Evolutionary conservation across 2,329 filamentous ascomycete species (phyloP).

Genomic region (Fusarium illudens): DNA sequence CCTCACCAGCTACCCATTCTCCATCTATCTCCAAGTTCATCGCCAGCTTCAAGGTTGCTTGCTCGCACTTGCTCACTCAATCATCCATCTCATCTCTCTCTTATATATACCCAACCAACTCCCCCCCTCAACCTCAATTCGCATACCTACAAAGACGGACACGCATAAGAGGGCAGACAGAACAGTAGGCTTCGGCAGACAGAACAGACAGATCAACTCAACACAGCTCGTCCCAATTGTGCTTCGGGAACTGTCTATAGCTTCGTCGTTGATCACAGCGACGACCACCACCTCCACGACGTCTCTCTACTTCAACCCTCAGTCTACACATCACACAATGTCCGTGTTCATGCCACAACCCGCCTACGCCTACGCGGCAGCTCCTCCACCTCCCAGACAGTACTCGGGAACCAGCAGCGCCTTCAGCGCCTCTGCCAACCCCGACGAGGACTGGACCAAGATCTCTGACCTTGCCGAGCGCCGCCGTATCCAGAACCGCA

Average conservation of each 20-base stretch:
- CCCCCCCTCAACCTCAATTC: conserved; percentile 9
- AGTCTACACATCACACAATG: conserved; percentile 40
- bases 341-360: conserved; percentile 50
- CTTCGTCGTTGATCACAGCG: conserved; percentile 24
- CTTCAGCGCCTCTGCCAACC: conserved; percentile 92
- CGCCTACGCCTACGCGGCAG: conserved; percentile 45
- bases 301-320: conserved; percentile 12
- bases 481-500: conserved; percentile 93
- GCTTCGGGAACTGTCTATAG: conserved; percentile 19
- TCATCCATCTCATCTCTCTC: conserved; percentile 9
- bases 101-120: conserved; percentile 24
- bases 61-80: conserved; percentile 9
- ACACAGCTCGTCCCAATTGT: conserved; percentile 6
- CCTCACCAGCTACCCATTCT: conserved; percentile 35
- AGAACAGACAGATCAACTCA: conserved; percentile 10
- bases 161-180: conserved; percentile 24
- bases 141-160: conserved; percentile 24
- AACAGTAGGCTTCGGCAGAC: conserved; percentile 18
- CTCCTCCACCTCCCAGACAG: conserved; percentile 64
- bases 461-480: conserved; percentile 96
- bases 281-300: conserved; percentile 15
- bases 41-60: conserved; percentile 27
- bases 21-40: conserved; percentile 37
- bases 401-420: conserved; percentile 86
- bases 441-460: conserved; percentile 99